Base-by-base conservation (phyloP, 2,329 filamentous ascomycete species). In the Helotiales sp. region DNA sequence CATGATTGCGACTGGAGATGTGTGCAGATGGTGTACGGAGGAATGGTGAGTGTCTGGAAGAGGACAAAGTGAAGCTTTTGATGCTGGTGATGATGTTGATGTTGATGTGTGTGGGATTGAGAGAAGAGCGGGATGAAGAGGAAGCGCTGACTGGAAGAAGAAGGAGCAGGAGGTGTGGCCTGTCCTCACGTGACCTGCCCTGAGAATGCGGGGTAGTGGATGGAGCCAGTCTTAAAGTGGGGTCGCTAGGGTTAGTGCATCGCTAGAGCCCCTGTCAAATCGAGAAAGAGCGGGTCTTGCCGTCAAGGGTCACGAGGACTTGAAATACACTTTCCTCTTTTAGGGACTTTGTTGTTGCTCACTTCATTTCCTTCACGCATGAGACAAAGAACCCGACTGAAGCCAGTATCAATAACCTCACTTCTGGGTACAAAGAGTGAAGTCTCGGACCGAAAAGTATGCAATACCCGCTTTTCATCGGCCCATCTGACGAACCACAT, bases 1-100 rank as follows among this genome's bases (percentile, higher is more conserved):
- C 75, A 77, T 77, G 73, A 65, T 76, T 75, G 73, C 73, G 71
- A 70, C 50, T 71, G 68, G 63, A 63, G 62, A 20, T 58, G 61
- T 65, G 30, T 57, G 61, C 15, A 30, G 32, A 17, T n/a, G 32
- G 22, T 54, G 45, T 55, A 34, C 37, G 60, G 63, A 47, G 50
- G 1, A 32, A 15, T 67, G 43, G 11, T 17, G 22, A 30, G 26
- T 43, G 50, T 49, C 30, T 66, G 15, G 30, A 34, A 26, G 45
- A 45, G 45, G 57, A 43, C 15, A 28, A 54, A 45, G 15, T 40
- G n/a, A 47, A 32, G 57, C 50, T 60, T 32, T 60, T 63, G 65
- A 64, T 62, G 55, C 34, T 64, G 55, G 62, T 63, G 58, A 34
- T 62, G 30, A 15, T 57, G 3, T 22, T 22, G 30, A 43, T 54